Evolutionary conservation across 1,139 yeast species (phyloP).

Genomic region (Entelexis sorbosivorans): DNA sequence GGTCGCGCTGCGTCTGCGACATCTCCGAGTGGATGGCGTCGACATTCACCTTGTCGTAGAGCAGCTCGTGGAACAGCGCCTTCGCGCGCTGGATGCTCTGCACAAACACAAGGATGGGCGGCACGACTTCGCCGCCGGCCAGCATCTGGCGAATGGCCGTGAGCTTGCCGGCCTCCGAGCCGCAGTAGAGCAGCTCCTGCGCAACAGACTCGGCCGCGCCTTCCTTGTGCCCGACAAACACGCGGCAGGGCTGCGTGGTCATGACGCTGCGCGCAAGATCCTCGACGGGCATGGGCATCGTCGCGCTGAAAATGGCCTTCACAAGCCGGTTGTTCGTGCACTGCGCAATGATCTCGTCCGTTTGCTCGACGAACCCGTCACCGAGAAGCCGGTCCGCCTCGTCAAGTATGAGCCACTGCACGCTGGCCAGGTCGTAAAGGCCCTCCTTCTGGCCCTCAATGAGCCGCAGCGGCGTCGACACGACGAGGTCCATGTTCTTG

Average conservation of each 20-base stretch:
- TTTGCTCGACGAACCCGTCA: slow-evolving; percentile 80
- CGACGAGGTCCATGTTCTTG: slow-evolving; percentile 64
- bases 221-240: slow-evolving; percentile 87
- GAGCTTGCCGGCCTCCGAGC: slow-evolving; percentile 88
- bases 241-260: slow-evolving; percentile 66
- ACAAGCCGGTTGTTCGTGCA: slow-evolving; percentile 43
- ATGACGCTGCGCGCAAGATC: slow-evolving; percentile 76
- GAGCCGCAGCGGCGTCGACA: slow-evolving; percentile 80
- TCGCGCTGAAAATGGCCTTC: slow-evolving; percentile 86
- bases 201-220: slow-evolving; percentile 80
- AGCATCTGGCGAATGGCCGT: slow-evolving; percentile 84
- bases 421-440: slow-evolving; percentile 46
- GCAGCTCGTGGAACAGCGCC: slow-evolving; percentile 81
- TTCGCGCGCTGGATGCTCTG: slow-evolving; percentile 92
- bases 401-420: slow-evolving; percentile 72
- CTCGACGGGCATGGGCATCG: slow-evolving; percentile 89
- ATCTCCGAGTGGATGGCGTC: slow-evolving; percentile 95
- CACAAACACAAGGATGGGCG: slow-evolving; percentile 84
- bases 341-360: slow-evolving; percentile 68
- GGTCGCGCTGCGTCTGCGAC: slow-evolving; percentile 79
- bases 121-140: slow-evolving; percentile 66
- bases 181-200: slow-evolving; percentile 76
- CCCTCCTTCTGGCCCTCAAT: slow-evolving; percentile 64
- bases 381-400: slow-evolving; percentile 95
- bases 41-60: slow-evolving; percentile 83